Percentiles rank a stretch among this genome's conserved stretches.
Conservation (phyloP, 257 asterid genomes). For the Nicotiana otophora region DNA sequence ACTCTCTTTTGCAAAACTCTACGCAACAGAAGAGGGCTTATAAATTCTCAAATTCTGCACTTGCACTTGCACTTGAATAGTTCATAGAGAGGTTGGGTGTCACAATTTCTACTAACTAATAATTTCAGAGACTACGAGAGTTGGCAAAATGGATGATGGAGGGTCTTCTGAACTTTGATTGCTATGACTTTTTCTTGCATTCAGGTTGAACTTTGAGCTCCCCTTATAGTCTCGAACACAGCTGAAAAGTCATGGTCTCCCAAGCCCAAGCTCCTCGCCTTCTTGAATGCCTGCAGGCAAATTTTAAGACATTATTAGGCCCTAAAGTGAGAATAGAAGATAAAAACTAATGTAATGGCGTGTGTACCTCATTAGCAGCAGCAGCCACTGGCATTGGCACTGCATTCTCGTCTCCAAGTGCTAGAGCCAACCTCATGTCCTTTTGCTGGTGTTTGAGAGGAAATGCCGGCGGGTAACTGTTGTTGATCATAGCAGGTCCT, state of each 20-base stretch:
- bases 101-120: neutral
- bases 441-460: conserved; percentile 97
- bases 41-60: neutral
- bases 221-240: conserved; percentile 56
- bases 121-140: neutral
- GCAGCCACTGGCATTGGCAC: conserved; percentile 97
- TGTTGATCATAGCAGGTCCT: conserved; percentile 79
- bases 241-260: conserved; percentile 92
- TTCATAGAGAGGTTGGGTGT: neutral
- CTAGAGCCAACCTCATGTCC: conserved; percentile 95
- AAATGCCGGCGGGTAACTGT: conserved; percentile 76
- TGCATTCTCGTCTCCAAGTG: conserved; percentile 85
- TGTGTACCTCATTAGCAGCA: conserved; percentile 80
- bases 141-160: neutral
- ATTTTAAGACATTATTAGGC: too few species aligned
- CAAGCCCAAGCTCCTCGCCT: conserved; percentile 78
- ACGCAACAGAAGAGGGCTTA: neutral
- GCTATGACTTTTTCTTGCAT: neutral
- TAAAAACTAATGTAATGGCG: too few species aligned
- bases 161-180: neutral
- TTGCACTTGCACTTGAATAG: neutral
- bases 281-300: conserved; percentile 66
- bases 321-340: too few species aligned
- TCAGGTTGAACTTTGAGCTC: conserved; percentile 25
- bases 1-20: neutral